Base-by-base conservation (phyloP, 2,329 filamentous ascomycete genomes). In the Fusarium cyanostomum region DNA sequence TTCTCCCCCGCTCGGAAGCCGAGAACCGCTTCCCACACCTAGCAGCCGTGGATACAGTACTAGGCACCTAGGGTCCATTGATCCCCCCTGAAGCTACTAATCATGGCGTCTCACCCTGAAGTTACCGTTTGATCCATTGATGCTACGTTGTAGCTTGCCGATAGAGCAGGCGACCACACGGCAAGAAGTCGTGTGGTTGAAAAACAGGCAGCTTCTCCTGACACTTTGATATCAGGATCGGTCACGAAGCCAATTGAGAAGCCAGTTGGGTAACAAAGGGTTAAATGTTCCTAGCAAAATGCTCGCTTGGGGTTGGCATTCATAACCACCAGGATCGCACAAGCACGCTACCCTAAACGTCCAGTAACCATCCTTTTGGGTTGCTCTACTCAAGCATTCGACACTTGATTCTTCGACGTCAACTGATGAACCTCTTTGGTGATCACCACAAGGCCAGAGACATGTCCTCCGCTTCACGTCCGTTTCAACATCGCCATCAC, bases 1-100 rank as follows among this genome's bases (percentile, higher is more conserved):
- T 59, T 41, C 44, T 64, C 48, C 63, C 65, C 62, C 62, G 52
- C 65, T 67, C 68, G 68, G 68, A 67, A 67, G 58, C 68, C 68
- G 68, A 70, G 46, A 43, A 67, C 62, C 62, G 57, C 57, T 46
- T 65, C 43, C 52, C 43, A 42, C 49, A 53, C 11, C 21, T 6
- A 21, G 46, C 38, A 42, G 34, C 43, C 48, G 28, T 39, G 39
- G 45, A 66, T 31, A 59, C 53, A n/a, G n/a, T n/a, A n/a, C n/a
- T n/a, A n/a, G n/a, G n/a, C 45, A 63, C 42, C 21, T 35, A 38
- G 18, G 57, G 31, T 41, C 57, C 62, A 63, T 59, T 51, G 62
- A 65, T 57, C 48, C 31, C 26, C 51, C 45, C 52, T 13, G 24
- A 33, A 65, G 42, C 42, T 64, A 35, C 61, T 41, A 55, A 53